Evolutionary conservation across 371 early-diverging fungal genomes (phyloP), one percentile per base, ranked within the genome.

Genomic region (Smittium culicis): DNA sequence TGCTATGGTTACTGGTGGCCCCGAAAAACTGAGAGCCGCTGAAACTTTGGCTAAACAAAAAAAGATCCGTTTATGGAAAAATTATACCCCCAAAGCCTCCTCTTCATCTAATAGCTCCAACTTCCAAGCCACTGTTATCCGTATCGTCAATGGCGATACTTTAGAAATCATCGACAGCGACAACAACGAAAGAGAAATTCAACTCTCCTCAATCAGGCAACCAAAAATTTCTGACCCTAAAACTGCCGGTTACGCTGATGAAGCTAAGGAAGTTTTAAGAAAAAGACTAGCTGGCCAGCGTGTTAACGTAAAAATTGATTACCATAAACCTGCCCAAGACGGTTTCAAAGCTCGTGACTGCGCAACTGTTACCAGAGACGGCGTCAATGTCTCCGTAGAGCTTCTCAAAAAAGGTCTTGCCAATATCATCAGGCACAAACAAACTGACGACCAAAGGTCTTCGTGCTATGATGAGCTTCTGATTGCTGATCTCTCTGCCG

Each of bases 391-490:
- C 62, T 89, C 88, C 28, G 90, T 88, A 61, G 79, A 80, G 61
- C 75, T 96, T 29, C 84, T 95, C 24, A 76, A 83, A 35, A 79
- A 79, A 28, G 97, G 94, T 59, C 83, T 94, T 56, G 95, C 91
- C 14, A 79, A 81, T 54, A 88, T 91, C 17, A 83, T 96, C 71
- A 82, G 88, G 45, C 91, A 94, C 72, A 85, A 88, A 14, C 83
- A 82, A 45, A 92, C 92, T 69, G 94, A 94, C 73, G 88, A 89
- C 66, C 86, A 89, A 73, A 89, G 97, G 3, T 85, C 96, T 11
- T 82, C 85, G 58, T 81, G 79, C 71, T 95, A 93, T 75, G 94
- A 94, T 69, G 85, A 83, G 57, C 83, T 96, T 11, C 76, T 91
- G 70, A 68, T 86, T 32, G 95, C 94, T 17, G 93, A 92, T 70